These are phyloP conservation scores for Incumbomyces delicatus DNA, from an alignment of 2,329 filamentous ascomycete genomes.

Conservation along the genomic window DNA sequence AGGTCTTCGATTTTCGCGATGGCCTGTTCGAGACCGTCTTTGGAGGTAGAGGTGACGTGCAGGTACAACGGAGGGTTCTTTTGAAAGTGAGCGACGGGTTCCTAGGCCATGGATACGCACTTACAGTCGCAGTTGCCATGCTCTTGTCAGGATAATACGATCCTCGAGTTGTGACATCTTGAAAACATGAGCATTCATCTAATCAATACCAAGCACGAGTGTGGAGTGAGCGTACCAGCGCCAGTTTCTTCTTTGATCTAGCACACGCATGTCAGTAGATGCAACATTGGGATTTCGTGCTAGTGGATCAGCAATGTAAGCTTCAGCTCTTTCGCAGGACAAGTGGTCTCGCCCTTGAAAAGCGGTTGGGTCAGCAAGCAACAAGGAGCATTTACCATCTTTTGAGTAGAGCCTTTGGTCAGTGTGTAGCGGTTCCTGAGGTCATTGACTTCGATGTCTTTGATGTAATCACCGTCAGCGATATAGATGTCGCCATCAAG, in stretches of 20 bases:
- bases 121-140: constrained; percentile 87
- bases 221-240: constrained; percentile 76
- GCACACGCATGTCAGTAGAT: constrained; percentile 78
- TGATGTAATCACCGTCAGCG: constrained; percentile 94
- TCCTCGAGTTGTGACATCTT: constrained; percentile 98
- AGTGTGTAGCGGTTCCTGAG: constrained; percentile 91
- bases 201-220: constrained; percentile 36
- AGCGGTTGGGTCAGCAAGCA: constrained; percentile 5
- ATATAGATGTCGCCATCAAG: constrained; percentile 86
- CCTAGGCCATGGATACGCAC: constrained; percentile 24
- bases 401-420: constrained; percentile 94
- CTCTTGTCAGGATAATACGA: constrained; percentile 95
- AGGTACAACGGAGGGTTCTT: constrained; percentile 91
- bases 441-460: constrained; percentile 98
- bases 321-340: constrained; percentile 21
- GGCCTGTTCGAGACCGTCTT: constrained; percentile 82
- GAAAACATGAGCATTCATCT: constrained; percentile 52
- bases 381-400: constrained; percentile 80
- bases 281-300: constrained; percentile 7
- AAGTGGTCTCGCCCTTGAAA: neutral
- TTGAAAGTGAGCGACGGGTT: constrained; percentile 7
- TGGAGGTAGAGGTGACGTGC: constrained; percentile 86
- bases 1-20: constrained; percentile 83
- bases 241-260: constrained; percentile 99
- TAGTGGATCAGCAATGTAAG: constrained; percentile 25